A percentile compares a stretch with the other conserved stretches of the same genome.
Evolutionary conservation across 2,329 filamentous ascomycete species (phyloP).

Genomic region (Dendryphion nanum): DNA sequence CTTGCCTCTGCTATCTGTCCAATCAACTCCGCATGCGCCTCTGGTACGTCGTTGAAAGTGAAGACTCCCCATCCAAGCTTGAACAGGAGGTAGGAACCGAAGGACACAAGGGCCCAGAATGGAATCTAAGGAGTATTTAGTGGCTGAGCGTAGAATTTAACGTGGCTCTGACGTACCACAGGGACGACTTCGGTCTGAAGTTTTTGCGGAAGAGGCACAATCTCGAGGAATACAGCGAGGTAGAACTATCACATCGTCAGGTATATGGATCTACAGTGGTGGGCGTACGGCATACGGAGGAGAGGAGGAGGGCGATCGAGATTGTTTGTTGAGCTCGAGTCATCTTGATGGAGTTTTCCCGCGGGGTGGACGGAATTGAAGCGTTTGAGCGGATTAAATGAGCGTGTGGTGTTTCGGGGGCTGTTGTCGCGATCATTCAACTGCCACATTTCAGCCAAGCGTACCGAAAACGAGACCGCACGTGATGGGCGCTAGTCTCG

Average conservation of each 20-base stretch:
- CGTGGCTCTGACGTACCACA: constrained; percentile 63
- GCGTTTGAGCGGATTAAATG: background rate
- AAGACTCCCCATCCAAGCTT: constrained; percentile 89
- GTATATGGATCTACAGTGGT: constrained; percentile 7
- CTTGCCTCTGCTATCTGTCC: constrained; percentile 77
- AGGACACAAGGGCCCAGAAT: constrained; percentile 86
- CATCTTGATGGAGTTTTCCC: constrained; percentile 73
- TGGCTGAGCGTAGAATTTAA: background rate
- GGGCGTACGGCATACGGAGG: constrained; percentile 64
- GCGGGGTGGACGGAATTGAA: constrained; percentile 2
- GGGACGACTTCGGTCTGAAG: constrained; percentile 85
- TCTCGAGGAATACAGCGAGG: constrained; percentile 77
- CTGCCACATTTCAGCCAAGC: no score
- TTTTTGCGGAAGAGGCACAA: constrained; percentile 74
- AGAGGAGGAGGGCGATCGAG: constrained; percentile 80
- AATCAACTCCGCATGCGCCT: constrained; percentile 87
- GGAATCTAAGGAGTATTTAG: constrained; percentile 63
- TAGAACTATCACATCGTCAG: constrained; percentile 68
- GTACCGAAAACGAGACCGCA: no score
- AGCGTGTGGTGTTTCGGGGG: constrained; percentile 6
- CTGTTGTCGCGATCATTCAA: background rate
- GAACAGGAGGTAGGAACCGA: constrained; percentile 88
- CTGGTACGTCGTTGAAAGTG: constrained; percentile 94
- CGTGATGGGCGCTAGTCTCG: no score
- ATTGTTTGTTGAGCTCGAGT: constrained; percentile 92